These are phyloP conservation scores for Lentinula lateritia DNA, from an alignment of 768 basidiomycete genomes.

Conservation along the genomic window DNA sequence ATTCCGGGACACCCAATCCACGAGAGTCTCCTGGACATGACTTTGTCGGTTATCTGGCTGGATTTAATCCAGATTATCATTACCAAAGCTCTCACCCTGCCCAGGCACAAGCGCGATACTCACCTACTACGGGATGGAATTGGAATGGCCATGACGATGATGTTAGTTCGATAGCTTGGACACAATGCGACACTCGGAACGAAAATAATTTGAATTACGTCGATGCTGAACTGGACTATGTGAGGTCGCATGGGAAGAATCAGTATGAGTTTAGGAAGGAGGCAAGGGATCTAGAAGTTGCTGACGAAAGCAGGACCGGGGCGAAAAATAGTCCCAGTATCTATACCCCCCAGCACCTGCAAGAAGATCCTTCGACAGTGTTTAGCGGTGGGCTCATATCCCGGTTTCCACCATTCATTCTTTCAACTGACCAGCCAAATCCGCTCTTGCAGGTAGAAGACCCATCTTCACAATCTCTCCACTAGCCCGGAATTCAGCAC, in stretches of 20 bases:
- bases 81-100: not conserved
- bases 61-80: not conserved
- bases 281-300: not conserved
- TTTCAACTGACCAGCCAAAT: too few relatives aligned
- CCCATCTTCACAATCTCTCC: not conserved
- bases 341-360: not conserved
- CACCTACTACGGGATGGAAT: slow-evolving; percentile 2
- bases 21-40: slow-evolving; percentile 9
- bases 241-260: not conserved
- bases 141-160: slow-evolving; percentile 4
- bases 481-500: not conserved
- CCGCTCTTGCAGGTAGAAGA: not conserved
- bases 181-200: slow-evolving; percentile 6
- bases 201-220: not conserved
- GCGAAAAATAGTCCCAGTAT: not conserved
- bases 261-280: not conserved
- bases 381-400: not conserved
- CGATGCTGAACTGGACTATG: not conserved
- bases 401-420: not conserved
- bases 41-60: slow-evolving; percentile 1
- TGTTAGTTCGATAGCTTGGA: slow-evolving; percentile 3
- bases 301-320: not conserved
- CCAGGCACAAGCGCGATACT: not conserved
- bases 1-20: slow-evolving; percentile 6
- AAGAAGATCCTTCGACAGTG: not conserved